Percentiles rank a stretch among this genome's conserved stretches.
Evolutionary conservation across 2,329 filamentous ascomycete genomes (phyloP).

Genomic region (Coleophoma crateriformis): DNA sequence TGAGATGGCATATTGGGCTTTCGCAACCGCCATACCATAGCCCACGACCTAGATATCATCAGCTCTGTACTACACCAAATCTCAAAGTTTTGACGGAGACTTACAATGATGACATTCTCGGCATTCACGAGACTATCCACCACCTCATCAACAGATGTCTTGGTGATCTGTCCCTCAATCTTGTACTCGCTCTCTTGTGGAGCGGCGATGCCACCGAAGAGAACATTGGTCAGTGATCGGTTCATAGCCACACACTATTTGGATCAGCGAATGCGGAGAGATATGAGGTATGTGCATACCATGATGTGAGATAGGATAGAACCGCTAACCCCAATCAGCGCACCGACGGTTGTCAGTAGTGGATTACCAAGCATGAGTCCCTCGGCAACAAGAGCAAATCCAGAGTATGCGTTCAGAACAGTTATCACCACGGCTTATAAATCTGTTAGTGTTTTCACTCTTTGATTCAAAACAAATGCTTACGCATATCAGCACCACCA

Average conservation of each 20-base stretch:
- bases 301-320: slow-evolving; percentile 84
- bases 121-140: slow-evolving; percentile 70
- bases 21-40: slow-evolving; percentile 92
- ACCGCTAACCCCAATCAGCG: slow-evolving; percentile 81
- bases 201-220: slow-evolving; percentile 76
- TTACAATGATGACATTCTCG: slow-evolving; percentile 76
- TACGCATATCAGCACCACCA: slow-evolving; percentile 87
- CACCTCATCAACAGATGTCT: slow-evolving; percentile 75
- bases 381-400: slow-evolving; percentile 84
- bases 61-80: neutral
- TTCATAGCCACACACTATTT: slow-evolving; percentile 79
- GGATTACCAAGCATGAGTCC: slow-evolving; percentile 90
- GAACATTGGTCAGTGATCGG: slow-evolving; percentile 77
- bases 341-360: slow-evolving; percentile 77
- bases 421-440: slow-evolving; percentile 72
- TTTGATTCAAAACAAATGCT: slow-evolving; percentile 8
- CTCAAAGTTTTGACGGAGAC: slow-evolving; percentile 2
- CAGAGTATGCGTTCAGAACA: slow-evolving; percentile 84
- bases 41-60: slow-evolving; percentile 54
- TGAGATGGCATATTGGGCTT: slow-evolving; percentile 85
- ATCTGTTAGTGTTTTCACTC: slow-evolving; percentile 7
- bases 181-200: slow-evolving; percentile 61
- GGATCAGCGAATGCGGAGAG: slow-evolving; percentile 30
- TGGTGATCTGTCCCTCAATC: slow-evolving; percentile 73
- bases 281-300: slow-evolving; percentile 20